Base-by-base conservation (phyloP, 495 filamentous ascomycete species). In the Xylaria grammica region DNA sequence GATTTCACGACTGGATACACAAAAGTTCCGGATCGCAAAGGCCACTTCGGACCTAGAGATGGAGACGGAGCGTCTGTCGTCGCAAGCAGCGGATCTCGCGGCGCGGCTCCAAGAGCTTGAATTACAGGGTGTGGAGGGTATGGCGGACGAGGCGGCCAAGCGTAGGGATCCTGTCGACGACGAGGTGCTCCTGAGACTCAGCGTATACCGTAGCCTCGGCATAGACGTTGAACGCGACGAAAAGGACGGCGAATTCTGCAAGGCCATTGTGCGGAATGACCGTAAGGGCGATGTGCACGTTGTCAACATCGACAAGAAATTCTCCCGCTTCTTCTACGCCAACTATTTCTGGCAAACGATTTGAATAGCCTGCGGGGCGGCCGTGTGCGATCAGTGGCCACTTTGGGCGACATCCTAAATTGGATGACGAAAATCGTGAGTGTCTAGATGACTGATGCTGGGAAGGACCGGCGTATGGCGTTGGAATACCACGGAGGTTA, bases 271-370 rank as follows among this genome's bases (percentile, higher is more conserved):
- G 66, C 83, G 94, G 60, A 97, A 96, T 76, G 89, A 87, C 65
- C 83, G 85, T 60, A 93, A 92, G 78, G 94, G 93, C 30, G 95
- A 97, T 75, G 91, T 97, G 58, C 91, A 97, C 74, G 91, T 98
- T 30, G 89, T 99, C 52, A 96, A 97, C 70, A 88, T 99, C 65
- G 94, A 97, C 71, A 85, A 90, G 52, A 97, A 94, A 77, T 93
- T 97, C 71, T 93, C 91, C 60, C 84, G 87, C 60, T 93, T 89
- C 77, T 98, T 96, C 74, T 97, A 99, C 73, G 90, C 93, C 26
- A 95, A 97, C 69, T 96, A 97, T 69, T 94, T 99, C 70, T 99
- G 95, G 95, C 85, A 90, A 70, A 91, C 84, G n/a, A 83, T 96
- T 75, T 93, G 83, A 77, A 24, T 10, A 5, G 10, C 4, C 3